A percentile compares a stretch with the other conserved stretches of the same genome.
These are phyloP conservation scores for Ophiosphaerella herpotricha DNA, from an alignment of 2,329 filamentous ascomycete genomes.

Conservation along the genomic window DNA sequence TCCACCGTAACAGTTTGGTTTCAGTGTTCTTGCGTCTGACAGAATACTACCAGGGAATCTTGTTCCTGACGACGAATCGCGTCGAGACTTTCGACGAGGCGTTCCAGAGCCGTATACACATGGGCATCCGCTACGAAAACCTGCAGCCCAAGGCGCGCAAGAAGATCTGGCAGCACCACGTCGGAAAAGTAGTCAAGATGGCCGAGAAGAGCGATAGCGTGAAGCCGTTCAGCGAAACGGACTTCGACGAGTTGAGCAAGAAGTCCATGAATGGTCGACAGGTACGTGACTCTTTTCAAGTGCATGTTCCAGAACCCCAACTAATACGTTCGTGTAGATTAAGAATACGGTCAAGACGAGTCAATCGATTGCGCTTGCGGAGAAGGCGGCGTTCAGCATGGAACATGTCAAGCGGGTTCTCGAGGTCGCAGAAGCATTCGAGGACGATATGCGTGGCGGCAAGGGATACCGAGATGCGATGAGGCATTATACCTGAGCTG, in stretches of 20 bases:
- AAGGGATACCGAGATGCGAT: slow-evolving; percentile 81
- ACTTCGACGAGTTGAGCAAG: slow-evolving; percentile 68
- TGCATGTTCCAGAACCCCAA: neutral
- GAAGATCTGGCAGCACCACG: slow-evolving; percentile 82
- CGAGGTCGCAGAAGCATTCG: slow-evolving; percentile 82
- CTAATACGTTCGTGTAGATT: slow-evolving; percentile 62
- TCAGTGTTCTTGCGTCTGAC: slow-evolving; percentile 84
- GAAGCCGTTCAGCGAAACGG: slow-evolving; percentile 66
- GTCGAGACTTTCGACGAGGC: slow-evolving; percentile 89
- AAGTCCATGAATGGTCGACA: slow-evolving; percentile 72
- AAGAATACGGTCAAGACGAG: slow-evolving; percentile 86
- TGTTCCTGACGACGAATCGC: slow-evolving; percentile 88
- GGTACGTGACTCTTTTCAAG: slow-evolving; percentile 47
- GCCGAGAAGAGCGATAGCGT: slow-evolving; percentile 62
- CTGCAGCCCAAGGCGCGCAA: slow-evolving; percentile 74
- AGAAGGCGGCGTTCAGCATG: slow-evolving; percentile 73
- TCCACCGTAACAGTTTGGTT: slow-evolving; percentile 83
- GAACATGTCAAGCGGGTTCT: slow-evolving; percentile 79
- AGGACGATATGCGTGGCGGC: slow-evolving; percentile 80
- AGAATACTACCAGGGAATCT: slow-evolving; percentile 90
- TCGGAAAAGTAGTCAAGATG: slow-evolving; percentile 67
- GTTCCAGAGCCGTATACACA: slow-evolving; percentile 85
- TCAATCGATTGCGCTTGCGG: slow-evolving; percentile 79
- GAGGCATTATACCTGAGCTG: slow-evolving; percentile 70
- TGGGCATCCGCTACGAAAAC: slow-evolving; percentile 79